Percentiles rank a stretch among this genome's conserved stretches.
These are phyloP conservation scores for Globisporangium alternatum DNA, from an alignment of 352 stramenopile species.

Conservation along the genomic window DNA sequence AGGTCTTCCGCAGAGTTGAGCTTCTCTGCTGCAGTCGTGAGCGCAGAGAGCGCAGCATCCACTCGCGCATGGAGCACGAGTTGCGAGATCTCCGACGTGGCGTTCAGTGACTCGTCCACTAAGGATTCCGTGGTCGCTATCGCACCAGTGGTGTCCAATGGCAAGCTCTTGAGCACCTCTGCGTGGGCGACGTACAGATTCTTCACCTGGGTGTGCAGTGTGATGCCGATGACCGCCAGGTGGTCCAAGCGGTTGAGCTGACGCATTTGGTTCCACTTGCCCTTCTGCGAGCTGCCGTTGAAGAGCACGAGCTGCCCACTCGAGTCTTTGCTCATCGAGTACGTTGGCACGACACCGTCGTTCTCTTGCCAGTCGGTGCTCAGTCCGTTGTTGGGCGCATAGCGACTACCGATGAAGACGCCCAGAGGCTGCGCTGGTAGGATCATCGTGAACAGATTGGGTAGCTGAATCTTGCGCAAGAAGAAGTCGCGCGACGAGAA, in stretches of 20 bases:
- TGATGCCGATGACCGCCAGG: conserved; percentile 38
- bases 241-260: conserved; percentile 46
- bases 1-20: not conserved
- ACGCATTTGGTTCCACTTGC: conserved; percentile 54
- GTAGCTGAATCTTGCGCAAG: conserved; percentile 37
- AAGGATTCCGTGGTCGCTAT: not conserved
- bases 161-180: conserved; percentile 25
- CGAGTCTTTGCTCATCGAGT: conserved; percentile 40
- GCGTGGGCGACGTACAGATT: conserved; percentile 33
- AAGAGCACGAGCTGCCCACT: conserved; percentile 25
- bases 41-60: not conserved
- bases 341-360: conserved; percentile 43
- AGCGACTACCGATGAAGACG: conserved; percentile 37
- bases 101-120: not conserved
- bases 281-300: conserved; percentile 26
- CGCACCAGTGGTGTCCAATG: conserved; percentile 15
- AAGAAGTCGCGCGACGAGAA: conserved; percentile 28
- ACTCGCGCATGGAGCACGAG: conserved; percentile 4
- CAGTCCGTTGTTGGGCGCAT: conserved; percentile 27
- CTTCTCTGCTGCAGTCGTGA: not conserved
- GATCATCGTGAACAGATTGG: conserved; percentile 49
- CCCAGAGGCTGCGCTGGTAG: conserved; percentile 30
- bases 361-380: conserved; percentile 42
- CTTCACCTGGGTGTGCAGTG: conserved; percentile 40
- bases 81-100: not conserved